These are phyloP conservation scores for Quercus cerris DNA, from an alignment of 306 rosid species.

Conservation along the genomic window DNA sequence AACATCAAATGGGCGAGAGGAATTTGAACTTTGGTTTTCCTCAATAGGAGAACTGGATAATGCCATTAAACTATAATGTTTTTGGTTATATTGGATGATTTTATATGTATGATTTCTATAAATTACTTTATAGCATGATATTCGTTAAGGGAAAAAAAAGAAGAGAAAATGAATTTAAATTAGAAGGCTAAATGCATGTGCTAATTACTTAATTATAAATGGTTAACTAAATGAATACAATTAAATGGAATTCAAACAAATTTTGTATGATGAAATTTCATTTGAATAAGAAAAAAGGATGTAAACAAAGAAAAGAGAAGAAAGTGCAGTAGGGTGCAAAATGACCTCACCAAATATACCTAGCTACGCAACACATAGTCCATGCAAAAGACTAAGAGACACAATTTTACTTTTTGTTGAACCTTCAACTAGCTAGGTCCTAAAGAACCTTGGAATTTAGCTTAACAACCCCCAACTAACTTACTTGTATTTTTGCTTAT, in stretches of 20 bases:
- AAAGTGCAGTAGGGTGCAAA: neutral
- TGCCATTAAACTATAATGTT: no score
- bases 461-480: neutral
- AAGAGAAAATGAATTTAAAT: neutral
- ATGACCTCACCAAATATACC: neutral
- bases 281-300: no score
- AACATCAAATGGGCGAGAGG: no score
- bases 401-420: neutral
- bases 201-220: no score
- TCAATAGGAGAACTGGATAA: no score
- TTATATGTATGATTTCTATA: neutral
- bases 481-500: slow-evolving; percentile 42
- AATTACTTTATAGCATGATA: neutral
- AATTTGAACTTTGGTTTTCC: no score
- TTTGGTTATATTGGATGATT: neutral
- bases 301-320: no score
- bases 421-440: neutral
- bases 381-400: no score
- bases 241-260: neutral
- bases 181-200: neutral
- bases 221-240: neutral
- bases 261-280: no score
- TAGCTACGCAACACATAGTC: neutral
- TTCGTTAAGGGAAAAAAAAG: no score
- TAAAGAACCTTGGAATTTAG: neutral